Conservation (phyloP, 148 eudicot genomes). For the Fallopia convolvulus region DNA sequence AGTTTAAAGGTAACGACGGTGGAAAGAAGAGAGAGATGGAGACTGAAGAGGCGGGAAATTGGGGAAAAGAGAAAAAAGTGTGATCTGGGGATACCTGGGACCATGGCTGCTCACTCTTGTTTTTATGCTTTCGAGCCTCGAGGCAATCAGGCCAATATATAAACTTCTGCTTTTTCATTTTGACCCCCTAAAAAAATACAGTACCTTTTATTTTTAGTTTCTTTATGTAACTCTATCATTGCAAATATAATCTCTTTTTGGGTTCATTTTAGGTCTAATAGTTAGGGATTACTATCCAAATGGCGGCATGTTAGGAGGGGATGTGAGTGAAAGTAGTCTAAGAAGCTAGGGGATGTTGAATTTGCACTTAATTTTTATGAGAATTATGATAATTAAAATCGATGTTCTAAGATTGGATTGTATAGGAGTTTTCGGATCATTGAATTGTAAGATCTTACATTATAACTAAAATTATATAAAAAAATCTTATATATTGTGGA, state of each 20-base stretch:
- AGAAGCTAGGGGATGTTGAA: too few relatives aligned
- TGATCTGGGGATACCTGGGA: not conserved
- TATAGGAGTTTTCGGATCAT: too few relatives aligned
- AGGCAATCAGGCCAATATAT: not conserved
- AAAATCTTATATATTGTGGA: too few relatives aligned
- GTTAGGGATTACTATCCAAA: not conserved
- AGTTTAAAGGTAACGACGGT: not conserved
- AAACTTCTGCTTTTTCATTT: not conserved
- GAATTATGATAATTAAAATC: too few relatives aligned
- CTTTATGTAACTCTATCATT: not conserved
- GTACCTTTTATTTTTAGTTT: too few relatives aligned
- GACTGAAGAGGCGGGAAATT: conserved; percentile 6
- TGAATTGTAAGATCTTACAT: too few relatives aligned
- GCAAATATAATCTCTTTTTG: not conserved
- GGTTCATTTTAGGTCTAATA: not conserved
- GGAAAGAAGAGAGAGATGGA: not conserved
- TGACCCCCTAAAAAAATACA: not conserved
- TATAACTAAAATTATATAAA: too few relatives aligned
- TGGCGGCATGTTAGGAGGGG: not conserved
- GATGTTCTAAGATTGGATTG: too few relatives aligned
- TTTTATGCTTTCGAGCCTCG: not conserved
- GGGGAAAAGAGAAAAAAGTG: not conserved
- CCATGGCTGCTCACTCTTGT: not conserved
- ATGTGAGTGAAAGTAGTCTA: not conserved
- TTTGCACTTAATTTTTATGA: too few relatives aligned